A percentile compares a stretch with the other conserved stretches of the same genome.
Conservation (phyloP, 2,329 filamentous ascomycete genomes). For the Epichloe baconii region DNA sequence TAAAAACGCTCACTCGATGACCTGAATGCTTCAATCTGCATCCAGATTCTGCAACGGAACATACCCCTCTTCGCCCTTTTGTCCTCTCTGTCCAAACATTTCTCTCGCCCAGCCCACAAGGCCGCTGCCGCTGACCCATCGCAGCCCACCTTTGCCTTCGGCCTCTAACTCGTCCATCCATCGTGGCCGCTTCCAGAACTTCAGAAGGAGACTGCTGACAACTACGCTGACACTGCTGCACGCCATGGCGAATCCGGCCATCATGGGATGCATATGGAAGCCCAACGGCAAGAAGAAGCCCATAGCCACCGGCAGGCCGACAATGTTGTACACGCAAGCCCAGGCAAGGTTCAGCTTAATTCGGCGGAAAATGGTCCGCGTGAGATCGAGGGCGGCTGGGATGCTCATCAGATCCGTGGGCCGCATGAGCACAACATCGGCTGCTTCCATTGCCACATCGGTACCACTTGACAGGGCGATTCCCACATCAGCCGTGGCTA, state of each 20-base stretch:
- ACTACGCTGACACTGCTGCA: conserved; percentile 84
- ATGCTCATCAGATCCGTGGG: conserved; percentile 85
- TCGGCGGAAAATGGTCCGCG: conserved; percentile 72
- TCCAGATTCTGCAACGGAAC: conserved; percentile 45
- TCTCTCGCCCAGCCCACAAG: conserved; percentile 30
- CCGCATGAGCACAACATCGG: conserved; percentile 90
- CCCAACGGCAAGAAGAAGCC: conserved; percentile 87
- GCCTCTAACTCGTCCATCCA: conserved; percentile 72
- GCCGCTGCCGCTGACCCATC: conserved; percentile 29
- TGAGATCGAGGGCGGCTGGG: conserved; percentile 72
- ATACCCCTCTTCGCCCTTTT: conserved; percentile 41
- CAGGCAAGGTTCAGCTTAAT: conserved; percentile 91
- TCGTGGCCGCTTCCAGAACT: conserved; percentile 68
- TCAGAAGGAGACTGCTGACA: conserved; percentile 67
- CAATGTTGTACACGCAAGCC: conserved; percentile 84
- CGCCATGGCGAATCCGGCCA: conserved; percentile 89
- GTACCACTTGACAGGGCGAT: conserved; percentile 89
- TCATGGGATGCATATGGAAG: conserved; percentile 80
- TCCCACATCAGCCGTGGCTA: conserved; percentile 84
- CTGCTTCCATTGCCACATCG: conserved; percentile 95
- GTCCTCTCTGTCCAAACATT: conserved; percentile 23
- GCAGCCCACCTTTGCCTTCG: conserved; percentile 40
- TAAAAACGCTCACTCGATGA: not conserved
- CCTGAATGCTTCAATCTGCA: conserved; percentile 7
- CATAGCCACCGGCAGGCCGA: conserved; percentile 94